phyloP scores from a whole-genome alignment of 148 eudicot species.

The Nepenthes gracilis region DNA sequence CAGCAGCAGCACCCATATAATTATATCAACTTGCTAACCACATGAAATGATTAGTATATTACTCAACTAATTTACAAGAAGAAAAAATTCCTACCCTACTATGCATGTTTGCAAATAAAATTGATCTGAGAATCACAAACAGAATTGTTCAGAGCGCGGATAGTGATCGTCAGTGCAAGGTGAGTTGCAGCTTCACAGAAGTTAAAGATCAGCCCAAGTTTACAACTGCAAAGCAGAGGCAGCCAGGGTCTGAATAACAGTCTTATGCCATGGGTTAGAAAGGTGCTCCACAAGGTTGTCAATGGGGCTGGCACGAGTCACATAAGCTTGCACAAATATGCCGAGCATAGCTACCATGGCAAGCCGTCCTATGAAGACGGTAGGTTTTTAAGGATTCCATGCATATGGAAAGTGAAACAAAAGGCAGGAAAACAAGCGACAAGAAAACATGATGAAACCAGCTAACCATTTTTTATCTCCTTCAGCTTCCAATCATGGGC shows the following conservation, averaged over 20 bases:
- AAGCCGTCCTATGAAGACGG: slow-evolving; percentile 34
- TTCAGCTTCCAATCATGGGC: slow-evolving; percentile 85
- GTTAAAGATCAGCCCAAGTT: background rate
- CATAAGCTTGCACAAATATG: slow-evolving; percentile 68
- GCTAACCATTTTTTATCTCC: slow-evolving; percentile 82
- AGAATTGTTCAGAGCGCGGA: too few relatives aligned
- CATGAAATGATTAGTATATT: too few relatives aligned
- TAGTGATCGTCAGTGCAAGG: background rate
- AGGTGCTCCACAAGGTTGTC: slow-evolving; percentile 74
- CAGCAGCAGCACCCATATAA: too few relatives aligned
- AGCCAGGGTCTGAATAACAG: slow-evolving; percentile 54
- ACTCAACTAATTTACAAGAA: too few relatives aligned
- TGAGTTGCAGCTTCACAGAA: background rate
- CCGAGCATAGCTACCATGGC: slow-evolving; percentile 96
- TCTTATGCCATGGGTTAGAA: slow-evolving; percentile 83
- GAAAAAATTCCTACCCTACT: background rate
- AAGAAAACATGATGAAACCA: background rate
- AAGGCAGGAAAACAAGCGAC: background rate
- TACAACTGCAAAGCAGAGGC: slow-evolving; percentile 17
- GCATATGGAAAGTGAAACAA: background rate
- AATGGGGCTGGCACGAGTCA: slow-evolving; percentile 70
- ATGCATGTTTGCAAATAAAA: too few relatives aligned
- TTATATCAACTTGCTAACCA: too few relatives aligned
- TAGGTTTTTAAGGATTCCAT: background rate
- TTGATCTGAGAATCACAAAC: too few relatives aligned